Percentiles rank a stretch among this genome's conserved stretches.
phyloP scores from a whole-genome alignment of 805 yeast species.

The Wickerhamomyces bovis region DNA sequence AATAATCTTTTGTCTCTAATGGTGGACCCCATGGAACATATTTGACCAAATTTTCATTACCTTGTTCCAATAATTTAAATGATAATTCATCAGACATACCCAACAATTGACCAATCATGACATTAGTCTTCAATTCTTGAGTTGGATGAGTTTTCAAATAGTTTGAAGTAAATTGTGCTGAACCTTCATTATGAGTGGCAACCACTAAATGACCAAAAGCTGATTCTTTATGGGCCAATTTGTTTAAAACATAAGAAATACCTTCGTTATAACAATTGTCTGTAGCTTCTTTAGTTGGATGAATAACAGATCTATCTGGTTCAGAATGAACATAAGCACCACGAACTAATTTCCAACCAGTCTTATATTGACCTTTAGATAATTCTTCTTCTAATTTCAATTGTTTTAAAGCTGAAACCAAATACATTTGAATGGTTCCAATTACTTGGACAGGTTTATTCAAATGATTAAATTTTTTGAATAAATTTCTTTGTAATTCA shows the following conservation, averaged over 20 bases:
- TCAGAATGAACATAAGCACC: constrained; percentile 96
- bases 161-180: constrained; percentile 68
- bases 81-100: constrained; percentile 96
- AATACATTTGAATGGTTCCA: constrained; percentile 91
- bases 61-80: constrained; percentile 58
- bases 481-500: constrained; percentile 77
- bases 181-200: constrained; percentile 82
- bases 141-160: constrained; percentile 32
- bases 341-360: constrained; percentile 87
- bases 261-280: constrained; percentile 73
- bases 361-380: constrained; percentile 60
- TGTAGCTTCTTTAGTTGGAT: constrained; percentile 71
- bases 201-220: constrained; percentile 75
- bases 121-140: constrained; percentile 42
- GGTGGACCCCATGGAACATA: constrained; percentile 99
- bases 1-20: constrained; percentile 83
- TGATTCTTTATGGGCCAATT: constrained; percentile 36
- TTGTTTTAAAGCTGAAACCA: constrained; percentile 61
- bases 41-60: constrained; percentile 73
- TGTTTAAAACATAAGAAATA: constrained; percentile 52
- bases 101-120: constrained; percentile 82
- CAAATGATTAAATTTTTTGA: constrained; percentile 60
- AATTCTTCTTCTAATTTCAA: constrained; percentile 56
- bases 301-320: constrained; percentile 66
- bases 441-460: constrained; percentile 60